phyloP scores from a whole-genome alignment of 2,329 filamentous ascomycete species.

The Diaporthe vexans region DNA sequence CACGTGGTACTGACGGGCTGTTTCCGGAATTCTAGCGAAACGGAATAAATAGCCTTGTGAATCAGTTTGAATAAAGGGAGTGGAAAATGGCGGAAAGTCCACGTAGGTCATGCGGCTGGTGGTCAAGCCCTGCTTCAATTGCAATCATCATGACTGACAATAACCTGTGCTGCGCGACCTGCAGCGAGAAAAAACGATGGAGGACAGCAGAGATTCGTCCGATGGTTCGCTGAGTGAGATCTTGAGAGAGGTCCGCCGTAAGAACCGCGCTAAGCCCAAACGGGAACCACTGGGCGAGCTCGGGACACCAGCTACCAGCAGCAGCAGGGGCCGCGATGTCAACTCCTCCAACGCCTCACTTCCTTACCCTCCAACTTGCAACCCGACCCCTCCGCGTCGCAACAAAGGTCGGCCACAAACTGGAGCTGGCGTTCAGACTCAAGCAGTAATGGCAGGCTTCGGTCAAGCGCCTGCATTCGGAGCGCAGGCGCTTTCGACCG shows the following conservation, averaged over 20 bases:
- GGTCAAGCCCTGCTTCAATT: background rate
- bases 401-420: slow-evolving; percentile 27
- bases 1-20: background rate
- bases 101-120: background rate
- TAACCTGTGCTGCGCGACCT: background rate
- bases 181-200: background rate
- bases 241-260: background rate
- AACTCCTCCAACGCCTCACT: slow-evolving; percentile 31
- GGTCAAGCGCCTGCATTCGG: slow-evolving; percentile 42
- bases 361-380: slow-evolving; percentile 22
- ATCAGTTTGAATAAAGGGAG: background rate
- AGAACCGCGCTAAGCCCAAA: slow-evolving; percentile 32
- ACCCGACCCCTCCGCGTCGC: slow-evolving; percentile 18
- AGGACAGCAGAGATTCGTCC: background rate
- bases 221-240: background rate
- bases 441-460: slow-evolving; percentile 42
- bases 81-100: background rate
- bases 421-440: slow-evolving; percentile 31
- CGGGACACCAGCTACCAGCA: slow-evolving; percentile 30
- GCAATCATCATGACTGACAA: background rate
- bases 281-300: slow-evolving; percentile 26
- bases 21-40: background rate
- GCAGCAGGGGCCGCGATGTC: slow-evolving; percentile 31
- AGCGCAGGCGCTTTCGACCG: slow-evolving; percentile 42
- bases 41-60: background rate